Evolutionary conservation across 129 eudicot species (phyloP), one percentile per base, ranked within the genome.

Genomic region (Chrysanthemum lavandulifolium): DNA sequence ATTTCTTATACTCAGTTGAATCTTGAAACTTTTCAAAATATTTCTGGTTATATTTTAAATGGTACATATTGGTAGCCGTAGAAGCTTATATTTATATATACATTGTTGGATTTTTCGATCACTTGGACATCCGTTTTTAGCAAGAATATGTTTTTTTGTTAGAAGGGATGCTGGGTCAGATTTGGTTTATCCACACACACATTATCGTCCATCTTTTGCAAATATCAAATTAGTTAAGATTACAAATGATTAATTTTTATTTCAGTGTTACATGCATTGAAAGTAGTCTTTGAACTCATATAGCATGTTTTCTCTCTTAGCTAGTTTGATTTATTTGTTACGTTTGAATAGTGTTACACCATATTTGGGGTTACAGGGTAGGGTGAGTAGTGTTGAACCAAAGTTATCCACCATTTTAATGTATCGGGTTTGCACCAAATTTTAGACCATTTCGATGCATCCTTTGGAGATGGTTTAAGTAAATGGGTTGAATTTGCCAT

Each of bases 61-160:
- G 45, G 47, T 69, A n/a, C 15, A 40, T 56, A 55, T 70, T 70
- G 67, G 43, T 71, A 72, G 21, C 23, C 13, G 45, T 59, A 43
- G 67, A 57, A 60, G 36, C 47, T 72, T 72, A 72, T 66, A 53
- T 69, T 25, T 15, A 53, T 40, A 8, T 40, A 69, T 53, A 27
- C 31, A 57, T 56, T 2, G 31, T 6, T 49, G 29, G 75, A 36
- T 21, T 11, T 57, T 36, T 57, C 40, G 40, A 31, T 57, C 19
- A 43, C 76, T 31, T 43, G 67, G 47, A 40, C 68, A 72, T 72
- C 47, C 45, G 11, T 13, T 12, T 59, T 16, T 59, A 72, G 74
- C 51, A 69, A 53, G 62, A 69, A 52, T 51, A 13, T 14, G 61
- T 25, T 7, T 51, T 52, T 36, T 36, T 36, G 45, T 36, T 31